phyloP scores from a whole-genome alignment of 345 rosid genomes.

The Murraya paniculata region DNA sequence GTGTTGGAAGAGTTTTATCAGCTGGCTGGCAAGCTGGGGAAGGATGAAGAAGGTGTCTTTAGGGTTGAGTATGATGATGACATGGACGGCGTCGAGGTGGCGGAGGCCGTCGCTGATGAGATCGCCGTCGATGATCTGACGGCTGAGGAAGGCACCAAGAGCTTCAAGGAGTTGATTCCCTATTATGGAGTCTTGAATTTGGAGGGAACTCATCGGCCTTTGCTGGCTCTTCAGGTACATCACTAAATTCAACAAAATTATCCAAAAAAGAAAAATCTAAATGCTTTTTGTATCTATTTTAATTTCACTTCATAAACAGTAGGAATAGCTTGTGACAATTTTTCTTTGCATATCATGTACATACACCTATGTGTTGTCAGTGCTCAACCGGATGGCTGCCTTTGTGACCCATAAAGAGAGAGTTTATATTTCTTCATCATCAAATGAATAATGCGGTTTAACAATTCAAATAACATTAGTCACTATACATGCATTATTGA shows the following conservation, averaged over 20 bases:
- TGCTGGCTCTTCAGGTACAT: slow-evolving; percentile 71
- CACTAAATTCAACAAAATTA: not conserved
- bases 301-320: too few species aligned
- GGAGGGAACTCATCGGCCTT: slow-evolving; percentile 70
- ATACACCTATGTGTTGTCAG: too few species aligned
- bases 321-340: not conserved
- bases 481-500: not conserved
- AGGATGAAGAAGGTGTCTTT: slow-evolving; percentile 78
- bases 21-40: slow-evolving; percentile 78
- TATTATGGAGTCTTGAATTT: slow-evolving; percentile 64
- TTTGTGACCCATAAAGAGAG: not conserved
- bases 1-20: slow-evolving; percentile 79
- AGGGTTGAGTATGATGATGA: slow-evolving; percentile 74
- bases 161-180: slow-evolving; percentile 69
- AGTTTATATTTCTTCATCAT: too few species aligned
- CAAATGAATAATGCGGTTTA: too few species aligned
- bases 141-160: slow-evolving; percentile 51
- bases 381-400: not conserved
- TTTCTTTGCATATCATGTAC: too few species aligned
- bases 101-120: slow-evolving; percentile 54
- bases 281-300: too few species aligned
- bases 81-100: slow-evolving; percentile 76
- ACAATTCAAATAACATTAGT: too few species aligned
- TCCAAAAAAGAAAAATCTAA: too few species aligned
- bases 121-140: slow-evolving; percentile 62